phyloP scores from a whole-genome alignment of 1,284 basidiomycete genomes.

The Trichosporon faecale region DNA sequence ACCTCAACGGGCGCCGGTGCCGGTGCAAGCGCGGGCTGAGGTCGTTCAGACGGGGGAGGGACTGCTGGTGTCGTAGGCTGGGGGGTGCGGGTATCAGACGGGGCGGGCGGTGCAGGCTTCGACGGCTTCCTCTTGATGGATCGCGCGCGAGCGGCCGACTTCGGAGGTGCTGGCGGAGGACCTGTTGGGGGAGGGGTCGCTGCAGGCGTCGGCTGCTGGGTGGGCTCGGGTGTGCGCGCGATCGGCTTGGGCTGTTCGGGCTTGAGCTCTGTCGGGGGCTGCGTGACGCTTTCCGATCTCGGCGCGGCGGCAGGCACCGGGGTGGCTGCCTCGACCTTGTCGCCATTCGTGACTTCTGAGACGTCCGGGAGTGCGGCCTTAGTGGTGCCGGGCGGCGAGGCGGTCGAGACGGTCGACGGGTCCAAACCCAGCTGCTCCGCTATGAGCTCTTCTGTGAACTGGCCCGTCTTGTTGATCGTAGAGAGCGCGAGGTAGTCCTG shows the following conservation, averaged over 20 bases:
- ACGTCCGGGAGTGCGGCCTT: not conserved
- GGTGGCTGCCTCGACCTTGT: not conserved
- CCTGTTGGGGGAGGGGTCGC: not conserved
- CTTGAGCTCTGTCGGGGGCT: not conserved
- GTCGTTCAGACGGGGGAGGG: not conserved
- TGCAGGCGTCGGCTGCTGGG: not conserved
- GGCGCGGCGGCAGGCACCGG: not conserved
- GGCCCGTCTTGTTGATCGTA: constrained; percentile 33
- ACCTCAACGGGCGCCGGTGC: not conserved
- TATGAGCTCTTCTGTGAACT: constrained; percentile 38
- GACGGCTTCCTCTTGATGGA: constrained; percentile 1
- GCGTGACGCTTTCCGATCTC: not conserved
- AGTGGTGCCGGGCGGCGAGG: not conserved
- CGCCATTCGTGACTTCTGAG: not conserved
- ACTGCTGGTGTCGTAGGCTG: not conserved
- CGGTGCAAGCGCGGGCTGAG: not conserved
- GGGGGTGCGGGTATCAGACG: not conserved
- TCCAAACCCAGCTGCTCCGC: constrained; percentile 32
- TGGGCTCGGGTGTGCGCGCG: not conserved
- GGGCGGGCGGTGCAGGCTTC: not conserved
- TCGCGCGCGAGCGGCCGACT: constrained; percentile 2
- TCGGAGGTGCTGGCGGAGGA: not conserved
- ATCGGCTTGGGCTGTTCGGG: not conserved
- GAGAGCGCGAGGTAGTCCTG: constrained; percentile 45
- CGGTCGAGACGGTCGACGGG: constrained; percentile 9